Base-by-base conservation (phyloP, 768 basidiomycete genomes). In the Ramaria sp. region DNA sequence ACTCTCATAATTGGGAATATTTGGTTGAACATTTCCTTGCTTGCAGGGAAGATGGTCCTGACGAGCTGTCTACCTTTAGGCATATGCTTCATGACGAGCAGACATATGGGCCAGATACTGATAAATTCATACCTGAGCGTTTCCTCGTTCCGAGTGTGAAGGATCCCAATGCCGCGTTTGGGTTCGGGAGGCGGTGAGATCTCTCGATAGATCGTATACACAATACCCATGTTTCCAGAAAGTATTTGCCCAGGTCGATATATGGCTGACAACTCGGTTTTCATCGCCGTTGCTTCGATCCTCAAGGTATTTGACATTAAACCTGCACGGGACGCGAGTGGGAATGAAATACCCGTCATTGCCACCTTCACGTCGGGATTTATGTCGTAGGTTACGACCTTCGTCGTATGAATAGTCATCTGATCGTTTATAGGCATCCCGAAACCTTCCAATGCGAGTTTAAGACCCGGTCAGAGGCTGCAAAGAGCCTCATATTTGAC, bases 211-310 rank as follows among this genome's bases (percentile, higher is more conserved):
- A 24, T 2, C 5, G 5, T 13, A 7, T 33, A 20, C 4, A 12
- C 17, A 10, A 24, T 43, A 34, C n/a, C 27, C n/a, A 46, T 20
- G 17, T 17, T 17, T 37, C 4, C 38, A 19, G 7, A 22, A 20
- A 77, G 76, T 41, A 63, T 72, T 46, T 84, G 82, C 60, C 79
- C 80, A 5, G 80, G 82, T 10, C 69, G 75, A 46, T 69, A 78
- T 60, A 74, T 83, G 51, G 81, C 78, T 4, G 75, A 79, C 53
- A 61, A 70, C 5, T 73, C 68, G 53, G 63, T 78, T 33, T 83
- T 75, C 74, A 63, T 74, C 48, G 72, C 75, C 43, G 71, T 72
- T 13, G 72, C 77, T 0, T 70, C 66, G 54, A 68, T 81, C 11
- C 62, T 78, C 38, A 71, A 78, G 19, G 68, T 73, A 7, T 71